Base-by-base conservation (phyloP, 768 basidiomycete genomes). In the Hericium alpestre region DNA sequence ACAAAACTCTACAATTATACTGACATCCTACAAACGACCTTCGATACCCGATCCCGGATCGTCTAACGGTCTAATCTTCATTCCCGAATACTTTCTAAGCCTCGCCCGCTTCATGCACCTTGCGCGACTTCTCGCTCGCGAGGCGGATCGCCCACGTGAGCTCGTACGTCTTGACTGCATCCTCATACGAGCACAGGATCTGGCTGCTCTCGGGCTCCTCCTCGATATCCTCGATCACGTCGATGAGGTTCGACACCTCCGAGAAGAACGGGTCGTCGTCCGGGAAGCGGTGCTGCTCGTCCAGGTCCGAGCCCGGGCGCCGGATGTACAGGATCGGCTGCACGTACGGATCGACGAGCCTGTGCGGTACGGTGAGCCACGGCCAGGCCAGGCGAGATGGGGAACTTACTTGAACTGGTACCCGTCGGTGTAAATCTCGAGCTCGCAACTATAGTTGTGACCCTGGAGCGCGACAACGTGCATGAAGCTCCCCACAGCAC, bases 211-310 rank as follows among this genome's bases (percentile, higher is more conserved):
- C 88, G 2, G 89, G 81, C 60, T 91, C 86, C 67, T 89, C 87
- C 71, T 92, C 90, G 55, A 92, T 90, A 63, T 88, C 87, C 71
- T 94, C 93, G 57, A 93, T 83, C 60, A 86, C 76, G 69, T 94
- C 92, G 61, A 95, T 88, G 69, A 92, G 80, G 71, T 90, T 88
- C 41, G 90, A 93, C 46, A 85, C 79, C 71, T 95, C 93, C 22
- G 92, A 93, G 80, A 94, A 94, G 81, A 92, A 93, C 4, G 91
- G 90, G 66, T 93, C 91, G 65, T 93, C 91, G 53, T 89, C 83
- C 16, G 79, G 79, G 75, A 92, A 93, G 46, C 74, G 75, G 64
- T 82, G 73, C 32, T 74, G 76, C 64, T 87, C 83, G 63, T 90
- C 88, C 54, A 77, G 72, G 66, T 92, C 89, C 66, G 84, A 85